Evolutionary conservation across 116 monocot genomes (phyloP).

Genomic region (Iris pallida): DNA sequence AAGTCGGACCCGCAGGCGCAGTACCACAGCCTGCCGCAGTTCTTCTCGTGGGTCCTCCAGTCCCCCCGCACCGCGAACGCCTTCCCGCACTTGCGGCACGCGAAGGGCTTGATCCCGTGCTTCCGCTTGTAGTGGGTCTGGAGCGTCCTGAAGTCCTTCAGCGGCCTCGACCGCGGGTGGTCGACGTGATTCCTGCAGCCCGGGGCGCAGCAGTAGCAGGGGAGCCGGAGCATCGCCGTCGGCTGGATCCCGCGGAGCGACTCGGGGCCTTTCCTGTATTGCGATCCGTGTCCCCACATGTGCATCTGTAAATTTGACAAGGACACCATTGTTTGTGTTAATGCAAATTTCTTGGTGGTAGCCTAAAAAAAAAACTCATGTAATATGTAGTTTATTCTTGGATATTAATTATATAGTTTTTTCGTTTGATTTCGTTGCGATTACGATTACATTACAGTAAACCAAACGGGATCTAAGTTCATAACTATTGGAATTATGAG

Average conservation of each 20-base stretch:
- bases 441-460: no score
- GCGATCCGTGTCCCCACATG: slow-evolving; percentile 58
- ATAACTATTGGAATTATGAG: no score
- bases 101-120: slow-evolving; percentile 46
- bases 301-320: slow-evolving; percentile 29
- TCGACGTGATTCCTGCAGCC: slow-evolving; percentile 52
- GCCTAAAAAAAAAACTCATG: no score
- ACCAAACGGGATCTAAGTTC: no score
- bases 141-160: slow-evolving; percentile 49
- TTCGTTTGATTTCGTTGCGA: no score
- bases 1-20: slow-evolving; percentile 84
- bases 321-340: no score
- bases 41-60: slow-evolving; percentile 95
- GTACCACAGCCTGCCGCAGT: slow-evolving; percentile 89
- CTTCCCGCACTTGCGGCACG: slow-evolving; percentile 67
- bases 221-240: slow-evolving; percentile 45
- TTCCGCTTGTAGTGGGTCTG: slow-evolving; percentile 53
- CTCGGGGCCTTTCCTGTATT: slow-evolving; percentile 44
- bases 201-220: slow-evolving; percentile 47
- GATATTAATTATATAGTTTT: no score
- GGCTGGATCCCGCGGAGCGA: slow-evolving; percentile 44
- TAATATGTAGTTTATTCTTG: no score
- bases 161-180: slow-evolving; percentile 38
- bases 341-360: no score
- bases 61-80: slow-evolving; percentile 82